These are phyloP conservation scores for Malus hybrid DNA, from an alignment of 331 rosid genomes.

Conservation along the genomic window DNA sequence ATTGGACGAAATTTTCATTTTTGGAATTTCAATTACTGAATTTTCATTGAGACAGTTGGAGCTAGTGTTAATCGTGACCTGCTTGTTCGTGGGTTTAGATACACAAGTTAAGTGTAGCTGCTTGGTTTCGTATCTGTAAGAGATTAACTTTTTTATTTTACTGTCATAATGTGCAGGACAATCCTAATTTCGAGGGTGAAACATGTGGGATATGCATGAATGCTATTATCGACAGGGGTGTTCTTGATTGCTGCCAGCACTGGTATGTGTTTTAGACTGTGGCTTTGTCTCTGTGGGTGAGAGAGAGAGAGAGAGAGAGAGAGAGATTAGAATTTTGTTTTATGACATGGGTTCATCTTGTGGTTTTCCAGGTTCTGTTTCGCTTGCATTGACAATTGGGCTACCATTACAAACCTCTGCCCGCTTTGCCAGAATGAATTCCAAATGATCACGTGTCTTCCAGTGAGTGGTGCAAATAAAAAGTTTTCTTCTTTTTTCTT, in stretches of 20 bases:
- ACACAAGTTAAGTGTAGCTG: background rate
- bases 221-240: slow-evolving; percentile 76
- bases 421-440: slow-evolving; percentile 99
- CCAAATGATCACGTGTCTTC: slow-evolving; percentile 93
- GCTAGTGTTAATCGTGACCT: background rate
- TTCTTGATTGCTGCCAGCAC: slow-evolving; percentile 95
- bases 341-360: background rate
- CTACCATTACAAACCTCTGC: slow-evolving; percentile 92
- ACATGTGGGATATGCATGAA: slow-evolving; percentile 98
- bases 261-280: slow-evolving; percentile 39
- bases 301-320: too few species aligned
- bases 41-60: background rate
- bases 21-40: too few species aligned
- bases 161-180: slow-evolving; percentile 42
- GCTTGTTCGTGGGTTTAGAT: background rate
- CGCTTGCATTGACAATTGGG: slow-evolving; percentile 97
- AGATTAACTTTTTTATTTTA: background rate
- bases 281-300: background rate
- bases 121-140: background rate
- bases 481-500: slow-evolving; percentile 10
- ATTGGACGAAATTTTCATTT: too few species aligned
- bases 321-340: background rate
- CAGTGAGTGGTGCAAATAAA: slow-evolving; percentile 65
- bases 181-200: slow-evolving; percentile 49
- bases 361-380: slow-evolving; percentile 76